Conservation (phyloP, 192 early-diverging fungal species). For the Geranomyces variabilis region DNA sequence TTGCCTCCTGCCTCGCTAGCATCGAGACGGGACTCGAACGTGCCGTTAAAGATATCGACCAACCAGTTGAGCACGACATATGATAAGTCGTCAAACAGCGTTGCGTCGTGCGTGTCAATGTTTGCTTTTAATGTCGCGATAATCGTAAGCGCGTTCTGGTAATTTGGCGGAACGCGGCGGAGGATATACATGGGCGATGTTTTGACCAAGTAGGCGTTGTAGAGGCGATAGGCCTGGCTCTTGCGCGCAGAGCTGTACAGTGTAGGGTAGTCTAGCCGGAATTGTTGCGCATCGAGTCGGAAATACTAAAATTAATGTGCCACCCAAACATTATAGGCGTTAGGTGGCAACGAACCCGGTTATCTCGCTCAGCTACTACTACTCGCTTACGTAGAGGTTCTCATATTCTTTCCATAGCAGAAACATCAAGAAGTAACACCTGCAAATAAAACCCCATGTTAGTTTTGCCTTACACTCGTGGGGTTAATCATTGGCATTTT, state of each 20-base stretch:
- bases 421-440: constrained; percentile 57
- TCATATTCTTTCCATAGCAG: constrained; percentile 38
- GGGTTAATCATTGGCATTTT: too few species aligned
- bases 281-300: constrained; percentile 44
- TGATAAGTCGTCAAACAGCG: constrained; percentile 48
- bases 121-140: constrained; percentile 29
- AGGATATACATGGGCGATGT: constrained; percentile 34
- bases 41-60: constrained; percentile 41
- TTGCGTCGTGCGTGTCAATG: constrained; percentile 38
- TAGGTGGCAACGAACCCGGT: too few species aligned
- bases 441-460: too few species aligned
- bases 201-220: constrained; percentile 44
- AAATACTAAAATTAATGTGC: constrained; percentile 38
- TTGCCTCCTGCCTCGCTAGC: neutral
- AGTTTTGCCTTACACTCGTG: too few species aligned
- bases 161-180: constrained; percentile 15
- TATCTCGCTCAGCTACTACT: too few species aligned
- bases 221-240: constrained; percentile 35
- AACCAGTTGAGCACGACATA: constrained; percentile 41
- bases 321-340: neutral
- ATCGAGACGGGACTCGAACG: constrained; percentile 20
- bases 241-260: constrained; percentile 38
- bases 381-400: constrained; percentile 42
- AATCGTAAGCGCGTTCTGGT: constrained; percentile 27
- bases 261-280: constrained; percentile 36